Conservation (phyloP, 2,329 filamentous ascomycete species). For the Chaetomium globosum region DNA sequence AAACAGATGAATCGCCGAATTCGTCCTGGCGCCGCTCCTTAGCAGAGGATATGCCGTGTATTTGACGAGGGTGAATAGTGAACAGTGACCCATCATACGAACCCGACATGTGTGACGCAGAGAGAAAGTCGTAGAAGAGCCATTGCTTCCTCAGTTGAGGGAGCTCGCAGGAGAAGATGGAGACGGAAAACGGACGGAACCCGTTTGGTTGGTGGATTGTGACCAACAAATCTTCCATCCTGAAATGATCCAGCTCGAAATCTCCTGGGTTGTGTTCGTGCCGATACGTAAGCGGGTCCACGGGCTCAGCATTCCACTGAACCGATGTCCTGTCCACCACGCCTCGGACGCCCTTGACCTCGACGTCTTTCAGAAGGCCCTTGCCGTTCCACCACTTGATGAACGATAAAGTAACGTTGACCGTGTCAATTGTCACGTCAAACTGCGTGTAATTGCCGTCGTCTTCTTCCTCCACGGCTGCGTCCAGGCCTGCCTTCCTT, state of each 20-base stretch:
- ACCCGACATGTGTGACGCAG: conserved; percentile 93
- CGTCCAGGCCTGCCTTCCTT: conserved; percentile 55
- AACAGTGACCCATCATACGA: conserved; percentile 95
- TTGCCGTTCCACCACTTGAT: conserved; percentile 99
- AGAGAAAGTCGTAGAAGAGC: conserved; percentile 96
- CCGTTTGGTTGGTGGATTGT: conserved; percentile 87
- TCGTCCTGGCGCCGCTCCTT: conserved; percentile 60
- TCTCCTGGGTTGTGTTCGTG: conserved; percentile 88
- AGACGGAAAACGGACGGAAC: conserved; percentile 93
- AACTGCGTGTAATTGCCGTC: conserved; percentile 98
- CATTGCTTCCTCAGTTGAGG: conserved; percentile 92
- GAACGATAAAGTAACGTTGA: conserved; percentile 95
- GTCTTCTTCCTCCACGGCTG: conserved; percentile 58
- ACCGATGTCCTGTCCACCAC: conserved; percentile 90
- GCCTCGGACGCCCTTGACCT: conserved; percentile 89
- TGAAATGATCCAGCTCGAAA: conserved; percentile 96
- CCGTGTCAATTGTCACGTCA: conserved; percentile 88
- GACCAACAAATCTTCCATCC: conserved; percentile 88
- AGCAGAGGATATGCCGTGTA: conserved; percentile 73
- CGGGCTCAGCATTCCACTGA: conserved; percentile 65
- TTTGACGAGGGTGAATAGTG: conserved; percentile 92
- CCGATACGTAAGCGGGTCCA: conserved; percentile 84
- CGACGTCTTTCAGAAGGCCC: conserved; percentile 85
- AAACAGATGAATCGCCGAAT: conserved; percentile 68
- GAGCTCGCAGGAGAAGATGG: conserved; percentile 93